phyloP scores from a whole-genome alignment of 2,329 filamentous ascomycete species.

The Chaetomium sp. region DNA sequence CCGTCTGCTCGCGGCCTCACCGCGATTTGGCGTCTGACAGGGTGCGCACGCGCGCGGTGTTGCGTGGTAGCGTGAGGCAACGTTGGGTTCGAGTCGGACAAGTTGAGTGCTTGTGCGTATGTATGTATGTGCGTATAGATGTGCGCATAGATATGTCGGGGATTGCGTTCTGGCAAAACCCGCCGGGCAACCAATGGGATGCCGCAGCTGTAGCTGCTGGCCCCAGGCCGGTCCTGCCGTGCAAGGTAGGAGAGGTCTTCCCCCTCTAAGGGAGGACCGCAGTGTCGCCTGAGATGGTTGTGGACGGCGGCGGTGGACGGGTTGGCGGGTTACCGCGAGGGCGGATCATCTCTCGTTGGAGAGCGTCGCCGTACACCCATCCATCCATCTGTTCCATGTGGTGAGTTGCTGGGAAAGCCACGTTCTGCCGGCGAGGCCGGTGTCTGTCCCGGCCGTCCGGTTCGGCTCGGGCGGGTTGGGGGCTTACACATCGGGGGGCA shows the following conservation, averaged over 20 bases:
- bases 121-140: background rate
- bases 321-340: background rate
- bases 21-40: slow-evolving; percentile 32
- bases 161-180: too few species aligned
- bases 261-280: background rate
- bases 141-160: too few species aligned
- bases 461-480: background rate
- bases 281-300: background rate
- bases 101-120: too few species aligned
- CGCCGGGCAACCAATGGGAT: background rate
- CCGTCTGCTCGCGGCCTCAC: slow-evolving; percentile 21
- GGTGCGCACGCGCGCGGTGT: too few species aligned
- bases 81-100: too few species aligned
- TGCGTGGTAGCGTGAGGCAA: too few species aligned
- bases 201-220: background rate
- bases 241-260: background rate
- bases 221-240: background rate
- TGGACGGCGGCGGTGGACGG: background rate
- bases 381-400: background rate
- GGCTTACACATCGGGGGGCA: background rate
- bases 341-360: background rate
- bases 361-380: too few species aligned
- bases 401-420: background rate
- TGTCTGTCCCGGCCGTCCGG: background rate
- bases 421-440: background rate